Conservation (phyloP, 2,329 filamentous ascomycete genomes). For the Exophiala sideris region DNA sequence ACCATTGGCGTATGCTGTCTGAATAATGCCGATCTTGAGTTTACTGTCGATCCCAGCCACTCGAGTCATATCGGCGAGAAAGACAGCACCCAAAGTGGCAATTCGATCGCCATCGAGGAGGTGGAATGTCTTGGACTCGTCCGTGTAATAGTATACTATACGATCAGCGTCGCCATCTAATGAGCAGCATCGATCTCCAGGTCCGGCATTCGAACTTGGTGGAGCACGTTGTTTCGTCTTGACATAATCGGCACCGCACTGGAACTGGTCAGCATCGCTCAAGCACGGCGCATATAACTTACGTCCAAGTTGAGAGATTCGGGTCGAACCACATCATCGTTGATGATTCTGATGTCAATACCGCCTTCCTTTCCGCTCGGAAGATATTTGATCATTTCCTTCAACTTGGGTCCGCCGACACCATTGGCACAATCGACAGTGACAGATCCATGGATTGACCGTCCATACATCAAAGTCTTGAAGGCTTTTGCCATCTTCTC, state of each 20-base stretch:
- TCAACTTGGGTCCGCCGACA: conserved; percentile 87
- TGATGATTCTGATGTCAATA: conserved; percentile 80
- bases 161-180: conserved; percentile 95
- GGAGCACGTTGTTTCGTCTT: conserved; percentile 95
- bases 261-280: conserved; percentile 25
- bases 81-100: conserved; percentile 86
- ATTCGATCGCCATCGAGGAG: conserved; percentile 97
- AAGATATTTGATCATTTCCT: conserved; percentile 79
- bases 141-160: conserved; percentile 90
- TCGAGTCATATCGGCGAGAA: conserved; percentile 83
- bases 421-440: conserved; percentile 96
- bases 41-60: conserved; percentile 75
- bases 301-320: conserved; percentile 86
- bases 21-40: conserved; percentile 87
- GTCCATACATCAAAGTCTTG: conserved; percentile 73
- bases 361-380: conserved; percentile 63
- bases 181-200: conserved; percentile 78
- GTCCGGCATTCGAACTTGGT: conserved; percentile 71
- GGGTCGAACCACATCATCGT: conserved; percentile 87
- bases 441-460: conserved; percentile 69
- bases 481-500: conserved; percentile 86
- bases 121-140: conserved; percentile 77
- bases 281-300: conserved; percentile 33
- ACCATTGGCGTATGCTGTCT: conserved; percentile 97
- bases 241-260: conserved; percentile 95